Evolutionary conservation across 2,329 filamentous ascomycete species (phyloP), one percentile per base, ranked within the genome.

Genomic region (Tolypocladium ovalisporum): DNA sequence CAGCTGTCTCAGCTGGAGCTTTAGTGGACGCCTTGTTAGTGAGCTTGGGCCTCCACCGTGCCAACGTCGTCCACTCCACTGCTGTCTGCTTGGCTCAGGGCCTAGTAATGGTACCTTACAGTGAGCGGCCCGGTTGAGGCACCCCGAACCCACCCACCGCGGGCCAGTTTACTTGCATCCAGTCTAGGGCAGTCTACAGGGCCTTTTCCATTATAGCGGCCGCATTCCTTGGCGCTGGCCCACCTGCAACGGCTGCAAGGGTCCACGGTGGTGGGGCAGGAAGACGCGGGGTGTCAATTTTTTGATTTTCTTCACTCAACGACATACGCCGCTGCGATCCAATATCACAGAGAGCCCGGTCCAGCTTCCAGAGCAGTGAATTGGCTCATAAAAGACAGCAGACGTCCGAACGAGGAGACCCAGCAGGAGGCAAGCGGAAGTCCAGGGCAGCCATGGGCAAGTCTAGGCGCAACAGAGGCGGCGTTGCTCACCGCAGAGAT

Each of bases 391-490:
- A 6, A 17, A 22, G 24, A 29, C 42, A 15, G 13, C 42, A 29
- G 24, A 29, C 42, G 42, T 13, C 6, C 7, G n/a, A 19, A 12
- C 17, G 44, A 12, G 3, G 27, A 24, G 27, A 5, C 29, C 27
- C 47, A 7, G 17, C 17, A 36, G 35, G 39, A 56, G 24, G 17
- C 7, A 42, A 15, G 15, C 35, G 19, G 13, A 32, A 39, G 54
- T 39, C 17, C 12, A 34, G 40, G 29, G 29, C 24, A 52, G 27
- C 49, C 22, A 86, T 87, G 83, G 84, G 72, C 49, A 86, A 86
- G 70, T 80, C 82, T 34, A 76, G 82, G 42, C 76, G 79, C 58
- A 81, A 77, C 66, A 74, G 79, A 61, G 76, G 71, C 61, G 78
- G 76, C 62, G 72, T 72, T 39, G 70, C 71, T 53, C 73, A 76